phyloP scores from a whole-genome alignment of 1,139 yeast genomes.

The Debaryomycetaceae sp. region DNA sequence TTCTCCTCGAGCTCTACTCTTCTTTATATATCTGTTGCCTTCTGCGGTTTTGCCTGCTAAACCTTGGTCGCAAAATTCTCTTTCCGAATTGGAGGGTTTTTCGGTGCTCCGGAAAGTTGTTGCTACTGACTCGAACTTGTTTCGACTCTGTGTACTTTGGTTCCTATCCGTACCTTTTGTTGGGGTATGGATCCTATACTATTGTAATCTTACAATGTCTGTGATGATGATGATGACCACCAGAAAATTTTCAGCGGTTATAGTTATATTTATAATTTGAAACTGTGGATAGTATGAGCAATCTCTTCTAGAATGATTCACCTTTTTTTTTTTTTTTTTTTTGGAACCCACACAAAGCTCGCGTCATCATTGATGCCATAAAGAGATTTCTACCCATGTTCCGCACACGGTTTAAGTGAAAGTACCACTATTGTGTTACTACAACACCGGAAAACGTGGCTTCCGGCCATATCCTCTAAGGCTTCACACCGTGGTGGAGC shows the following conservation, averaged over 20 bases:
- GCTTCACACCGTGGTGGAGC: background rate
- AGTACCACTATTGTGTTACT: background rate
- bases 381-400: constrained; percentile 1
- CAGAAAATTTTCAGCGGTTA: constrained; percentile 4
- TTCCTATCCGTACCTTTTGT: no score
- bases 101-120: background rate
- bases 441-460: background rate
- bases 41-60: background rate
- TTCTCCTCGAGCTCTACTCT: no score
- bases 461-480: background rate
- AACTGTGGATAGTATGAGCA: constrained; percentile 6
- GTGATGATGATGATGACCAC: background rate
- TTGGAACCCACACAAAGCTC: constrained; percentile 2
- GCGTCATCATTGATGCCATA: constrained; percentile 4
- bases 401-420: constrained; percentile 2
- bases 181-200: no score
- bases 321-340: background rate
- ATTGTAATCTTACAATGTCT: background rate
- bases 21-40: no score
- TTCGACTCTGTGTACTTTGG: background rate
- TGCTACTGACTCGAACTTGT: background rate
- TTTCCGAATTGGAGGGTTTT: background rate
- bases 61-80: background rate
- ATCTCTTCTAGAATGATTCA: constrained; percentile 5
- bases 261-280: constrained; percentile 5